Base-by-base conservation (phyloP, 169 alveolate genomes). In the Plasmodium chabaudi region DNA sequence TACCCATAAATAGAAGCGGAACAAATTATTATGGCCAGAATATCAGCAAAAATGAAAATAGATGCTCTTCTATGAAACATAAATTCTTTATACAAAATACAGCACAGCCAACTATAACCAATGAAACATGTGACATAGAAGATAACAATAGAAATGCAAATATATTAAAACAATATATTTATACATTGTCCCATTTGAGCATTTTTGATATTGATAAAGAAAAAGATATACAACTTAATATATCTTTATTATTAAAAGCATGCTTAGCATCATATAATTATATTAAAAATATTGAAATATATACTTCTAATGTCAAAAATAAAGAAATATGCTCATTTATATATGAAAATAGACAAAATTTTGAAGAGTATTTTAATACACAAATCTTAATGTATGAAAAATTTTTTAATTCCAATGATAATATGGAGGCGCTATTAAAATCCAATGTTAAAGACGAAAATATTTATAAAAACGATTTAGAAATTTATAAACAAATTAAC, bases 251-350 rank as follows among this genome's bases (percentile, higher is more conserved):
- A 23, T 47, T 75, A 75, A 75, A 75, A 67, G 88, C 88, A 9
- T 75, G 88, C 17, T 44, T 75, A 34, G 88, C 88, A 17, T 75
- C 88, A 44, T 75, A 75, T 56, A 75, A 63, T 23, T 75, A 75
- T 13, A 75, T 75, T 34, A 75, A 75, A 63, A 75, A 75, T 75
- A 69, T 75, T 3, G 88, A 75, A 56, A 75, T 75, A 19, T 75
- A 49, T 57, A 75, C 88, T 12, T 63, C 77, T 6, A 27, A 75
- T 12, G 75, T 75, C 1, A 23, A 75, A 57, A 75, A 75, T 59
- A 63, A 75, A 64, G 70, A 75, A 47, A 21, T 75, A 5, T 75
- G 88, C 23, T 75, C 88, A 49, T 75, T 75, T 56, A 75, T 75
- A 23, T 75, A 79, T 57, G 79, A 65, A 67, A 51, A 53, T 34